These are phyloP conservation scores for Aspergillus baeticus DNA, from an alignment of 495 filamentous ascomycete species.

Conservation along the genomic window DNA sequence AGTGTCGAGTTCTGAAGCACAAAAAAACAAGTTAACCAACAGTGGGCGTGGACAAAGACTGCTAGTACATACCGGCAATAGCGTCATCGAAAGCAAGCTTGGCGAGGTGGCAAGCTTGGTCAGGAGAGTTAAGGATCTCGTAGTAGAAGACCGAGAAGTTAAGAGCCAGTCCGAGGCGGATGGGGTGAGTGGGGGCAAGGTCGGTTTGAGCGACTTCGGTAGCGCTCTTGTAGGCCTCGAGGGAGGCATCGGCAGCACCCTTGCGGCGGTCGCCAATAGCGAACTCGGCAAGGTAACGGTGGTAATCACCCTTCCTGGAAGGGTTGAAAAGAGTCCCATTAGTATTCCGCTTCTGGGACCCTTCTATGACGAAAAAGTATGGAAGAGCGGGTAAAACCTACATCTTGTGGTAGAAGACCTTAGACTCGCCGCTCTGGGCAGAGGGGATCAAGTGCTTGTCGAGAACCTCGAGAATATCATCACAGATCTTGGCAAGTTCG, in stretches of 20 bases:
- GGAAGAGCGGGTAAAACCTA: constrained; percentile 39
- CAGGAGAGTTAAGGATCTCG: constrained; percentile 98
- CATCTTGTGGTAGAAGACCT: constrained; percentile 99
- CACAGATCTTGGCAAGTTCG: constrained; percentile 98
- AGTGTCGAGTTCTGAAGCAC: constrained; percentile 88
- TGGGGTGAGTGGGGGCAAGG: constrained; percentile 96
- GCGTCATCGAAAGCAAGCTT: constrained; percentile 99
- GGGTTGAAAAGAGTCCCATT: constrained; percentile 4
- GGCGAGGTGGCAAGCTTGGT: constrained; percentile 98
- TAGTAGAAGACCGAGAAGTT: constrained; percentile 99
- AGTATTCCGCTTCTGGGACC: constrained; percentile 4
- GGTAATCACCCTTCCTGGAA: constrained; percentile 98
- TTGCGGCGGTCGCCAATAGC: constrained; percentile 97
- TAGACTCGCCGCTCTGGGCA: constrained; percentile 94
- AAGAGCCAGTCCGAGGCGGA: constrained; percentile 94
- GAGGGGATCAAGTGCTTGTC: constrained; percentile 96
- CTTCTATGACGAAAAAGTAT: background rate
- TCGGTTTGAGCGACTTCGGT: constrained; percentile 98
- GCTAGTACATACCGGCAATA: constrained; percentile 81
- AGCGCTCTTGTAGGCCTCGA: constrained; percentile 97
- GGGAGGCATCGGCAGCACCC: constrained; percentile 90
- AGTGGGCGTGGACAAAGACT: too few relatives aligned
- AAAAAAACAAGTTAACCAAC: constrained; percentile 25
- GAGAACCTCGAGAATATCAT: constrained; percentile 96
- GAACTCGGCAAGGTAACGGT: constrained; percentile 99